Evolutionary conservation across 768 basidiomycete genomes (phyloP).

Genomic region (Mycena olivaceomarginata): DNA sequence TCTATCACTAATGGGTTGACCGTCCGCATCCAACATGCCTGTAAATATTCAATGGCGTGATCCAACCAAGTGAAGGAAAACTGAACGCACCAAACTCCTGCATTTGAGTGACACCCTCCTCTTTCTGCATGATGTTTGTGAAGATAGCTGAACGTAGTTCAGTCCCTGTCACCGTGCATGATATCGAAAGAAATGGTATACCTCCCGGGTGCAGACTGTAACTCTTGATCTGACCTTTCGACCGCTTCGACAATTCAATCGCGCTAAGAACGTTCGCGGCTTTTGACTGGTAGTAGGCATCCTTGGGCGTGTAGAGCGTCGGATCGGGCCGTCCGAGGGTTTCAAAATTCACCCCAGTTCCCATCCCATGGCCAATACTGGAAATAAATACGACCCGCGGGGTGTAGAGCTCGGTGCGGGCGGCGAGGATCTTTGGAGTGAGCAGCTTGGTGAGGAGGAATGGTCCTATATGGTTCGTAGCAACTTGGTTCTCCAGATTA

Average conservation of each 20-base stretch:
- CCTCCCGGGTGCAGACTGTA: constrained; percentile 32
- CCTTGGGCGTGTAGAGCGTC: background rate
- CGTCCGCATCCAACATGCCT: constrained; percentile 30
- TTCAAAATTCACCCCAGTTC: constrained; percentile 9
- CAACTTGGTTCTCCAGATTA: constrained; percentile 20
- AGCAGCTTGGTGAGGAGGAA: background rate
- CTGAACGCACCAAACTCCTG: background rate
- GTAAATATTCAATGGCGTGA: background rate
- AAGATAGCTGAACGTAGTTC: background rate
- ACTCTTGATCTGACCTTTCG: constrained; percentile 6
- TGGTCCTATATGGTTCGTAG: constrained; percentile 5
- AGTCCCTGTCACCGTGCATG: too few species aligned
- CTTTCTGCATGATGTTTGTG: background rate
- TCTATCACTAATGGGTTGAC: constrained; percentile 1
- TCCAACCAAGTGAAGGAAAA: background rate
- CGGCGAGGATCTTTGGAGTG: background rate
- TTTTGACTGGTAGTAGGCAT: constrained; percentile 12
- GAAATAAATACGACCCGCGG: constrained; percentile 23
- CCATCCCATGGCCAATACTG: background rate
- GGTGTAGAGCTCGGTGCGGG: background rate
- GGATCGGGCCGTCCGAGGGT: background rate
- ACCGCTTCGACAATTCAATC: constrained; percentile 22
- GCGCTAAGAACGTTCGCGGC: constrained; percentile 32
- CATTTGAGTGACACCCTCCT: background rate
- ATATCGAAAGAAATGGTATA: background rate